These are phyloP conservation scores for Metschnikowia continentalis DNA, from an alignment of 805 yeast species.

Conservation along the genomic window DNA sequence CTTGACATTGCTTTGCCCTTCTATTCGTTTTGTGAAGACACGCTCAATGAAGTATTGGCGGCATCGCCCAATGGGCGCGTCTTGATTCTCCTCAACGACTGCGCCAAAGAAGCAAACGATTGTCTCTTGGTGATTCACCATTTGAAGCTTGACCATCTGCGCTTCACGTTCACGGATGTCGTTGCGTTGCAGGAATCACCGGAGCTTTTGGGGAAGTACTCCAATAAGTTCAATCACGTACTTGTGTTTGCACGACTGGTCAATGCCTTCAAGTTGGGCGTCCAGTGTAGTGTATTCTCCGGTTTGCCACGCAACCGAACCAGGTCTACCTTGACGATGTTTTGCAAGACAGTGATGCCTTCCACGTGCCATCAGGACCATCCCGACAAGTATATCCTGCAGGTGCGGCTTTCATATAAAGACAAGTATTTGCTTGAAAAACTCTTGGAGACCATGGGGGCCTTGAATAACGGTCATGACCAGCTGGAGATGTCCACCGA, in stretches of 20 bases:
- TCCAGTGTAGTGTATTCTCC: slow-evolving; percentile 2
- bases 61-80: slow-evolving; percentile 13
- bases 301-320: background rate
- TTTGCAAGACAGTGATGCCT: background rate
- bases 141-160: slow-evolving; percentile 16
- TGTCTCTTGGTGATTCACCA: slow-evolving; percentile 31
- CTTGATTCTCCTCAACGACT: slow-evolving; percentile 28
- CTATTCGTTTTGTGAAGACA: slow-evolving; percentile 24
- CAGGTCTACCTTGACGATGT: slow-evolving; percentile 6
- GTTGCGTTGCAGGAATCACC: slow-evolving; percentile 2
- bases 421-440: slow-evolving; percentile 14
- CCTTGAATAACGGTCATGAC: background rate
- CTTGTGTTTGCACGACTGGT: slow-evolving; percentile 10
- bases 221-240: slow-evolving; percentile 12
- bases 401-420: slow-evolving; percentile 10
- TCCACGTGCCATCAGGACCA: background rate
- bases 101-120: slow-evolving; percentile 32
- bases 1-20: slow-evolving; percentile 35
- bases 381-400: slow-evolving; percentile 4
- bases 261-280: slow-evolving; percentile 6
- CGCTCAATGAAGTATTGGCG: slow-evolving; percentile 3
- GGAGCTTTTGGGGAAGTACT: slow-evolving; percentile 5
- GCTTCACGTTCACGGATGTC: slow-evolving; percentile 15
- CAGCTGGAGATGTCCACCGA: background rate
- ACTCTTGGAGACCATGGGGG: slow-evolving; percentile 8